phyloP scores from a whole-genome alignment of 2,329 filamentous ascomycete genomes.

The Onygenales sp. region DNA sequence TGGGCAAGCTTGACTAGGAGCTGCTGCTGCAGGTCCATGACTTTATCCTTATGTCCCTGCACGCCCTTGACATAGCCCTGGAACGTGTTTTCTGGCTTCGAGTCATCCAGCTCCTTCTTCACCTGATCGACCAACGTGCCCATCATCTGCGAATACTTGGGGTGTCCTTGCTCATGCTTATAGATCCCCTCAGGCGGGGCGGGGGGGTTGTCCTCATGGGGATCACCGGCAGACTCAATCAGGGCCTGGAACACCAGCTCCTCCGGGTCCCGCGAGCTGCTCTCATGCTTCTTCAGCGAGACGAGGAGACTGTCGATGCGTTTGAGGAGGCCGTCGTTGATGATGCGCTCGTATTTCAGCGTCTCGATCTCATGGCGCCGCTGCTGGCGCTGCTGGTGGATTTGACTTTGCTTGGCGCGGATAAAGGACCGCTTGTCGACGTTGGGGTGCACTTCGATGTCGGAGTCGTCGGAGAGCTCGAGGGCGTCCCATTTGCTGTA shows the following conservation, averaged over 20 bases:
- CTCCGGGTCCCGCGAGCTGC: constrained; percentile 56
- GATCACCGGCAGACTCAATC: constrained; percentile 66
- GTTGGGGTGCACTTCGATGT: constrained; percentile 96
- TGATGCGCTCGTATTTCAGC: constrained; percentile 75
- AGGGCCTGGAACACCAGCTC: constrained; percentile 83
- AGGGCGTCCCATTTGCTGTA: constrained; percentile 65
- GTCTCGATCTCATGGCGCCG: constrained; percentile 83
- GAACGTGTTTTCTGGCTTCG: constrained; percentile 59
- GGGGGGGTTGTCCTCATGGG: constrained; percentile 64
- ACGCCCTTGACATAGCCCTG: constrained; percentile 71
- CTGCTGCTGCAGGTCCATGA: constrained; percentile 67
- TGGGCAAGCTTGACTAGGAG: constrained; percentile 64
- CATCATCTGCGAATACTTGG: constrained; percentile 96
- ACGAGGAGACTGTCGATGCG: constrained; percentile 73
- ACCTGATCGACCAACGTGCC: constrained; percentile 90
- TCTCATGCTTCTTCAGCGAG: constrained; percentile 64
- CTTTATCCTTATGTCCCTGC: constrained; percentile 64
- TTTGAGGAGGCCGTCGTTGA: constrained; percentile 82
- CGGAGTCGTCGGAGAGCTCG: constrained; percentile 95
- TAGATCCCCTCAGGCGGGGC: constrained; percentile 71
- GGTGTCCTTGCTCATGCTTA: constrained; percentile 61
- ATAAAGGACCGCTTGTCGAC: constrained; percentile 99
- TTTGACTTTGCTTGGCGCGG: constrained; percentile 93
- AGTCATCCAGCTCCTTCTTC: constrained; percentile 70
- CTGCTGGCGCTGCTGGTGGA: constrained; percentile 80